Evolutionary conservation across 768 basidiomycete species (phyloP), one percentile per base, ranked within the genome.

Genomic region (Suillus cothurnatus): DNA sequence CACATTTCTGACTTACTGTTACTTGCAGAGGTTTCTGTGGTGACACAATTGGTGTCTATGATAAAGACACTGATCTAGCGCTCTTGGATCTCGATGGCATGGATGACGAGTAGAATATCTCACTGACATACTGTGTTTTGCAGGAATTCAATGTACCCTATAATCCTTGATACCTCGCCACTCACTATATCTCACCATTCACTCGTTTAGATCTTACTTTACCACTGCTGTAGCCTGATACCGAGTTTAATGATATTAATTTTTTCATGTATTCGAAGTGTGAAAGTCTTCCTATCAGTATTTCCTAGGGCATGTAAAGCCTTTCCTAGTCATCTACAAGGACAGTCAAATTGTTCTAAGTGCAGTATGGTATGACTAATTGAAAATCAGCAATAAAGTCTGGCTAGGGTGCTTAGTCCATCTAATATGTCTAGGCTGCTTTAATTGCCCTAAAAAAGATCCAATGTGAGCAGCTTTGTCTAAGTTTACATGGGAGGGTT

Each of bases 341-440:
- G 43, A 45, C 9, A 21, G 21, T 45, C 43, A 9, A 45, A 45
- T 45, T 45, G 21, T 21, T 45, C 43, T 45, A 45, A 45, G 2
- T 21, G 43, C 41, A 43, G 8, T 4, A 45, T n/a, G 45, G 45
- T 23, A 47, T 23, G 12, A n/a, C 47, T 47, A 47, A 47, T 47
- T 47, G n/a, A 47, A 47, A 47, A 47, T 47, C 47, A 47, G 47
- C n/a, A 47, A 47, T 47, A 47, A 47, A 47, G 47, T 47, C 12
- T 47, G 47, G 47, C 47, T 14, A 47, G 41, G 41, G 41, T 43
- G 41, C 41, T 43, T 43, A 43, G 41, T 11, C 9, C 43, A 3
- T 9, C 43, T 45, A 21, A 45, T n/a, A 8, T 9, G 8, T 21
- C 14, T 21, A 45, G 14, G 9, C n/a, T 21, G 3, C 6, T 2